Conservation (phyloP, 805 yeast species). For the Zygoascus biomembranicola region DNA sequence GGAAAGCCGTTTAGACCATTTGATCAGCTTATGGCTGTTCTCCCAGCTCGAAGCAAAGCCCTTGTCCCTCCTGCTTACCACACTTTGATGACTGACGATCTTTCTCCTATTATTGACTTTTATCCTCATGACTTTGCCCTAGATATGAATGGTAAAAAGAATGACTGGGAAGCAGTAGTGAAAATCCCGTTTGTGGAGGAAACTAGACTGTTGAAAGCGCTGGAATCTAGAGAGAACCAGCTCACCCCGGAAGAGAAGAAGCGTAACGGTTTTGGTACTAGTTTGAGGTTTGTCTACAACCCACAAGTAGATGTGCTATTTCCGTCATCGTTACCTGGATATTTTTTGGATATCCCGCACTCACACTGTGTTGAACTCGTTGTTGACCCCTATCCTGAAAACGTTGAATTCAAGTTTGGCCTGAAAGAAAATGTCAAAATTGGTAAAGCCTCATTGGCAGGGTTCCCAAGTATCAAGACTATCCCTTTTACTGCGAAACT, state of each 20-base stretch:
- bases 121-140: constrained; percentile 83
- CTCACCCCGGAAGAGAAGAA: constrained; percentile 60
- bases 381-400: constrained; percentile 25
- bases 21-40: constrained; percentile 94
- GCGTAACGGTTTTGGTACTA: constrained; percentile 70
- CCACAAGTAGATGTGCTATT: constrained; percentile 64
- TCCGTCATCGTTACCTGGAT: constrained; percentile 67
- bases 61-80: constrained; percentile 74
- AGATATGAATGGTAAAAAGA: constrained; percentile 91
- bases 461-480: constrained; percentile 79
- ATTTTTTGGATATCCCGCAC: constrained; percentile 68
- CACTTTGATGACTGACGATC: constrained; percentile 74
- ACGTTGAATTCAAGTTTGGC: constrained; percentile 36
- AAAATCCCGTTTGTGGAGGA: constrained; percentile 87
- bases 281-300: constrained; percentile 60
- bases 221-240: constrained; percentile 54
- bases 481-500: constrained; percentile 49
- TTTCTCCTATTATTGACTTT: constrained; percentile 81
- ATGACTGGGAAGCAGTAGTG: constrained; percentile 97
- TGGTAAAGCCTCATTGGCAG: constrained; percentile 72
- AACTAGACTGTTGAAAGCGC: constrained; percentile 58
- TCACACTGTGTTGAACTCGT: constrained; percentile 66
- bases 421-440: constrained; percentile 55
- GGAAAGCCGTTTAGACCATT: constrained; percentile 85
- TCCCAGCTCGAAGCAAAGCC: constrained; percentile 82